Base-by-base conservation (phyloP, 768 basidiomycete species). In the Leccinellum luteum region DNA sequence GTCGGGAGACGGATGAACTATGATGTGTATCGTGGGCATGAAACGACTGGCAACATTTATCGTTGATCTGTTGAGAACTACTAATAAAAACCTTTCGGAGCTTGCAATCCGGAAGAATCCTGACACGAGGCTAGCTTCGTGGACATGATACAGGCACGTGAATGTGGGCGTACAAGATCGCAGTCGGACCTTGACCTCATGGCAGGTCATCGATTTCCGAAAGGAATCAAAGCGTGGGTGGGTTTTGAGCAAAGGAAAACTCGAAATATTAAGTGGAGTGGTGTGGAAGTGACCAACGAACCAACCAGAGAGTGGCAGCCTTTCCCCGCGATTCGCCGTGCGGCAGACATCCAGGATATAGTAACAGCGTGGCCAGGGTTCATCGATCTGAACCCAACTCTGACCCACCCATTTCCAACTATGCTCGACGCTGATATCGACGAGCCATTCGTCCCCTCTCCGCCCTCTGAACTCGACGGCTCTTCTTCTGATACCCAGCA, bases 1-100 rank as follows among this genome's bases (percentile, higher is more conserved):
- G 67, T 15, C 67, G 69, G 27, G 72, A 67, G 14, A 58, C 66
- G 31, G 75, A 78, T 60, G 81, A 83, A 67, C 74, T 83, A 58
- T 84, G 73, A 75, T 55, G 45, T 35, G 45, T 32, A n/a, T 55
- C 10, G 47, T 34, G 31, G 49, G 28, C 48, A 14, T n/a, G n/a
- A 49, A 49, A 30, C 30, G 19, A 57, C 48, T 32, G 59, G n/a
- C 41, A 19, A 54, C 21, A 53, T 60, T 34, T 66, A 51, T 56
- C 57, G 49, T 60, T 68, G 51, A 62, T 59, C 60, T 60, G 51
- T 53, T 60, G 35, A 41, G 49, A 43, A 17, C n/a, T 57, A 19
- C 57, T 63, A 59, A 69, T 69, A 51, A 52, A 55, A 43, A 55
- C 50, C 3, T n/a, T 38, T 38, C 38, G 30, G 55, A 59, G 32